A percentile compares a stretch with the other conserved stretches of the same genome.
phyloP scores from a whole-genome alignment of 176 grass and related monocot genomes.

The Pontederia paniculata region DNA sequence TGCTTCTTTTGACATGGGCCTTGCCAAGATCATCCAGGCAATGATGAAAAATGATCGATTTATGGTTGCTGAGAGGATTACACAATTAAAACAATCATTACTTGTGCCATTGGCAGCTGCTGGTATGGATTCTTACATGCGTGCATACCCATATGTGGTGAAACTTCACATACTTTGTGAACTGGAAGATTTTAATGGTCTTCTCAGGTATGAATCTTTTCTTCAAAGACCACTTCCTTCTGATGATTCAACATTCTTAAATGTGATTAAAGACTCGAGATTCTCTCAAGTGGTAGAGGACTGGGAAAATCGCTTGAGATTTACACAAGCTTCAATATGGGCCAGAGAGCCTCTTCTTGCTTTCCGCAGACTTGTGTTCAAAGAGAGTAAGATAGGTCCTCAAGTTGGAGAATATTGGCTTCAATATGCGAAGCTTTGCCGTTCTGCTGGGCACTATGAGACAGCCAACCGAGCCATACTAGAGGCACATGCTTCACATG shows the following conservation, averaged over 20 bases:
- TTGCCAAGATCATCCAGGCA: slow-evolving; percentile 96
- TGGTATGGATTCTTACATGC: slow-evolving; percentile 97
- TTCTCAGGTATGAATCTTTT: slow-evolving; percentile 70
- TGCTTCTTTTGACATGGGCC: slow-evolving; percentile 88
- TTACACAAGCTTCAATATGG: slow-evolving; percentile 85
- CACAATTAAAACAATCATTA: slow-evolving; percentile 74
- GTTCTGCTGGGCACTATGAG: slow-evolving; percentile 78
- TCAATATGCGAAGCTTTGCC: slow-evolving; percentile 92
- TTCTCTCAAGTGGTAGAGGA: slow-evolving; percentile 65
- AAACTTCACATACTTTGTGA: slow-evolving; percentile 96
- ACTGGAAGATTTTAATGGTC: slow-evolving; percentile 70
- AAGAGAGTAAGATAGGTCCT: slow-evolving; percentile 56
- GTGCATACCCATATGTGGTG: slow-evolving; percentile 92
- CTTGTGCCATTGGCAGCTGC: slow-evolving; percentile 85
- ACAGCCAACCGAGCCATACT: slow-evolving; percentile 86
- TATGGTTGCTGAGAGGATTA: slow-evolving; percentile 65
- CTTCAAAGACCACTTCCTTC: slow-evolving; percentile 54
- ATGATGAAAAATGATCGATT: slow-evolving; percentile 91
- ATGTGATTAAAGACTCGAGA: slow-evolving; percentile 29
- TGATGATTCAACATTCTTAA: slow-evolving; percentile 59
- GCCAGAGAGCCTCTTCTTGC: slow-evolving; percentile 92
- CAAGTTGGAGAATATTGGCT: slow-evolving; percentile 92
- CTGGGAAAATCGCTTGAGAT: slow-evolving; percentile 89
- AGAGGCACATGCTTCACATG: slow-evolving; percentile 78
- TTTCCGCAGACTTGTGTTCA: slow-evolving; percentile 74